Evolutionary conservation across 2,329 filamentous ascomycete genomes (phyloP).

Genomic region (Tolypocladium endophyticum): DNA sequence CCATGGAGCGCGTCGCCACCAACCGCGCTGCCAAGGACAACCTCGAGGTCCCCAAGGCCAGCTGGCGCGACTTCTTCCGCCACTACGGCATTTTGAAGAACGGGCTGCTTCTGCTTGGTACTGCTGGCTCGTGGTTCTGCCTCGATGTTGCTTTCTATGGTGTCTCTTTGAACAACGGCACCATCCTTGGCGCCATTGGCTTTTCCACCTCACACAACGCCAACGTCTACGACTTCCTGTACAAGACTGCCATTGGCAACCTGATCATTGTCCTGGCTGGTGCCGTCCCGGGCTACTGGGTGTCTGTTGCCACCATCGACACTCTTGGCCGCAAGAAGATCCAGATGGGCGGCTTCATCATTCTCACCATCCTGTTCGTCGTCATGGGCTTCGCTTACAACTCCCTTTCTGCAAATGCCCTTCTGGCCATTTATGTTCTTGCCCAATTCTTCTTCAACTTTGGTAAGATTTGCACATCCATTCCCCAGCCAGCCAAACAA

Average conservation of each 20-base stretch:
- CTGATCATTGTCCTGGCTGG: slow-evolving; percentile 69
- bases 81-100: slow-evolving; percentile 67
- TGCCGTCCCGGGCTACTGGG: slow-evolving; percentile 74
- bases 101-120: slow-evolving; percentile 63
- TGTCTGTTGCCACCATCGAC: slow-evolving; percentile 65
- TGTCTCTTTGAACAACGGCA: slow-evolving; percentile 65
- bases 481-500: background rate
- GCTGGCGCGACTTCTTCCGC: slow-evolving; percentile 54
- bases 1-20: slow-evolving; percentile 50
- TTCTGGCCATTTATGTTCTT: slow-evolving; percentile 44
- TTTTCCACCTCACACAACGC: slow-evolving; percentile 40
- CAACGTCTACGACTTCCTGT: slow-evolving; percentile 58
- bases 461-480: slow-evolving; percentile 14
- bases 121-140: slow-evolving; percentile 76
- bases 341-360: slow-evolving; percentile 52
- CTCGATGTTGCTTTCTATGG: slow-evolving; percentile 54
- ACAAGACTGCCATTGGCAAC: slow-evolving; percentile 69
- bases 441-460: slow-evolving; percentile 53
- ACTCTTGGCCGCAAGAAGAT: slow-evolving; percentile 69
- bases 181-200: slow-evolving; percentile 61
- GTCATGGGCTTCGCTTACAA: slow-evolving; percentile 54
- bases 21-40: slow-evolving; percentile 41
- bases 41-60: slow-evolving; percentile 58
- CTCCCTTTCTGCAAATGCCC: slow-evolving; percentile 37
- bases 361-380: slow-evolving; percentile 51